Base-by-base conservation (phyloP, 192 early-diverging fungal species). In the Spizellomyces punctatus region DNA sequence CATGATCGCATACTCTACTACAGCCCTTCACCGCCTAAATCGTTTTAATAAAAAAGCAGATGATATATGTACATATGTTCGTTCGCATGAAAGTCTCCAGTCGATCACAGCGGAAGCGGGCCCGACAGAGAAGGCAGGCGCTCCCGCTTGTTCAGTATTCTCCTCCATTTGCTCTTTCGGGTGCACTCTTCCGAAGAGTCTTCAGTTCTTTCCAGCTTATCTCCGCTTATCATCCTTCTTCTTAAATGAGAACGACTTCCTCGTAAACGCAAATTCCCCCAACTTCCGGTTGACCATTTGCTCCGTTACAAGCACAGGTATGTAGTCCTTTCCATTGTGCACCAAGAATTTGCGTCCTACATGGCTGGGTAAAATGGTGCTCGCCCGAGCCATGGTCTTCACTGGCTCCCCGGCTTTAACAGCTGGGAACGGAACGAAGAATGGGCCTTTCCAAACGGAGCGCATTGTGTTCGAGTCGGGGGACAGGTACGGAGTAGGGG, bases 241-340 rank as follows among this genome's bases (percentile, higher is more conserved):
- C 67, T 63, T 67, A 71, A 77, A 98, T 12, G 79, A 76, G 74
- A 95, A 94, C 66, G 85, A 75, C 81, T 96, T 94, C 71, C 93
- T 83, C 10, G 96, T 96, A 44, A 90, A 89, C 8, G 94, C 89
- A 65, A 98, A 98, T 82, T 98, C 96, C 66, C 96, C 96, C 21
- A 98, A 81, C 77, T 96, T 96, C 78, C 90, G 90, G 12, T 93
- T 93, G 67, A 98, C 89, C 95, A 96, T 98, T 60, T 94, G 90
- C 82, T 96, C 95, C 6, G 87, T 92, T 27, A 98, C 84, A 9
- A 83, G 76, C 21, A 98, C 87, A 6, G 94, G 93, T 14, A 91
- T 50, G 81, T 94, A 96, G 58, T 87, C 82, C 58, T 96, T 96
- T 69, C 96, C 96, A 79, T 96, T 98, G 82, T 98, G 95, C 19